Evolutionary conservation across 352 stramenopile species (phyloP), one percentile per base, ranked within the genome.

Genomic region (Thraustotheca clavata): DNA sequence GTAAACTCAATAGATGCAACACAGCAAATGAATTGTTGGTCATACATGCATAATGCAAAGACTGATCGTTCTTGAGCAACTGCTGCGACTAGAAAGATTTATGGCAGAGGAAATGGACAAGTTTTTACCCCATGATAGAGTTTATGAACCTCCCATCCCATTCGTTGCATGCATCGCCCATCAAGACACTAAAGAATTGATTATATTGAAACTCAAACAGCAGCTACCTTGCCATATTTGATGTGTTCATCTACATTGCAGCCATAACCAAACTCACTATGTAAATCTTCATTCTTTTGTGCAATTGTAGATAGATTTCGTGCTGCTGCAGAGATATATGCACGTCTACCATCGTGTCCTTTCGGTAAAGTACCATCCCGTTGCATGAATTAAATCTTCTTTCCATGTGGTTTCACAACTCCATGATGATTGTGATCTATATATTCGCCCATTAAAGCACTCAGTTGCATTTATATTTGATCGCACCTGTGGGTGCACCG

Each of bases 191-290:
- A 20, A 22, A 8, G 14, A 8, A 5, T 7, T 18, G n/a, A 16
- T 24, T 11, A 14, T 4, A 24, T 5, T 16, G 16, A 4, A 32
- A 26, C 11, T 50, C 24, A 27, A 3, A 47, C n/a, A 29, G 14
- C 32, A 7, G 18, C 3, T 52, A 62, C 54, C 34, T 62, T 62
- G 54, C 54, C 54, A 38, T 47, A 62, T 62, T 62, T 47, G 54
- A 62, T 62, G 34, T 62, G 54, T 32, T 62, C 33, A 24, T 62
- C 54, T 24, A 49, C 54, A 20, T 62, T 49, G 34, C 54, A 62
- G 35, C 54, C 54, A 62, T 50, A 62, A 24, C 54, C 54, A 62
- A 62, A 62, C 24, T 7, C 33, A 4, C 38, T 38, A 26, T 62
- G 33, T 20, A 62, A 24, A 27, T 62, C 33, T 1, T 24, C 29